Conservation (phyloP, 2,329 filamentous ascomycete genomes). For the Zymoseptoria tritici region DNA sequence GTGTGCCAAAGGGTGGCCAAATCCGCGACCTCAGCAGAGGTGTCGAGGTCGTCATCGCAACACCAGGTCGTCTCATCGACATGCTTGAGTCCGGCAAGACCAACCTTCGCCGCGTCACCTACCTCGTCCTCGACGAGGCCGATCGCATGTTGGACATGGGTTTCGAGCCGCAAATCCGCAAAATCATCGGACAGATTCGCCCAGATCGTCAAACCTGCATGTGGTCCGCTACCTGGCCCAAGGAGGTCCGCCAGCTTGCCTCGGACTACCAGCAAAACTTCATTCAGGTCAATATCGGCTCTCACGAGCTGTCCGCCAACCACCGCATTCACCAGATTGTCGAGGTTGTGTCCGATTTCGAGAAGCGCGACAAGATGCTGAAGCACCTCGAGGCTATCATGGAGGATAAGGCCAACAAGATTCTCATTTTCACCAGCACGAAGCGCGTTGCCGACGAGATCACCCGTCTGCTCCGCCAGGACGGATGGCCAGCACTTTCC, state of each 20-base stretch:
- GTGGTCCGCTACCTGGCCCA: conserved; percentile 99
- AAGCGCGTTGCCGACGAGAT: conserved; percentile 97
- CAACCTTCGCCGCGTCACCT: conserved; percentile 94
- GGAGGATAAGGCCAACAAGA: conserved; percentile 93
- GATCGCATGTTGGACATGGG: conserved; percentile 99
- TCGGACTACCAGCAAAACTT: conserved; percentile 88
- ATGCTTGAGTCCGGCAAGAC: conserved; percentile 98
- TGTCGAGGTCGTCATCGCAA: conserved; percentile 98
- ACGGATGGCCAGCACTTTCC: conserved; percentile 94
- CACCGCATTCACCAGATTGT: conserved; percentile 97
- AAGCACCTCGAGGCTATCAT: conserved; percentile 97
- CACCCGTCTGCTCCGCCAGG: conserved; percentile 91
- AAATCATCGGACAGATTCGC: conserved; percentile 95
- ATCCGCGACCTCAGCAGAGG: conserved; percentile 91
- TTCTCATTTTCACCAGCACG: conserved; percentile 79
- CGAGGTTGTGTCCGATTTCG: conserved; percentile 89
- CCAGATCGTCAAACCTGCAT: conserved; percentile 98
- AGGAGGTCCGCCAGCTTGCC: conserved; percentile 90
- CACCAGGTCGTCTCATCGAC: conserved; percentile 93
- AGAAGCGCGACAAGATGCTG: conserved; percentile 96
- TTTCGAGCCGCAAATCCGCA: conserved; percentile 98
- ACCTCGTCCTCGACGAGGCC: conserved; percentile 95
- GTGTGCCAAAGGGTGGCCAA: conserved; percentile 95
- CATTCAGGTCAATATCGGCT: conserved; percentile 98
- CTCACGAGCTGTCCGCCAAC: conserved; percentile 91